Evolutionary conservation across 2,329 filamentous ascomycete genomes (phyloP).

Genomic region (Apiospora arundinis): DNA sequence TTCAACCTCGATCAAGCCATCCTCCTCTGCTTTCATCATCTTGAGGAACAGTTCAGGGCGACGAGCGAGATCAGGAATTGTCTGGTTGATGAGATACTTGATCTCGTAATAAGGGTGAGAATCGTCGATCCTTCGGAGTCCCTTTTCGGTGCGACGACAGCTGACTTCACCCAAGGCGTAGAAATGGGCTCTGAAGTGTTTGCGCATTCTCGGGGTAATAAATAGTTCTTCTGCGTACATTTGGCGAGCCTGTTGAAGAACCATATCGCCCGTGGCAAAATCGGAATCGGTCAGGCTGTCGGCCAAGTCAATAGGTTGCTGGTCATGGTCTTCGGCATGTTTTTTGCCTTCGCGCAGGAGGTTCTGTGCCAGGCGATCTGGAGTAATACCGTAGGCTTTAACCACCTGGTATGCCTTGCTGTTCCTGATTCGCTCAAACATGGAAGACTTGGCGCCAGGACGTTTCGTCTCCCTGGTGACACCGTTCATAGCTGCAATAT

Average conservation of each 20-base stretch:
- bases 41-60: slow-evolving; percentile 91
- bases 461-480: slow-evolving; percentile 74
- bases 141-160: slow-evolving; percentile 92
- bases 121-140: slow-evolving; percentile 90
- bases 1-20: slow-evolving; percentile 87
- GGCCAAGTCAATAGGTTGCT: slow-evolving; percentile 84
- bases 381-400: slow-evolving; percentile 85
- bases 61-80: slow-evolving; percentile 78
- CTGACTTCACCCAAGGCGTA: slow-evolving; percentile 86
- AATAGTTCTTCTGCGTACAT: slow-evolving; percentile 93
- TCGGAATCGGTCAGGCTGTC: slow-evolving; percentile 76
- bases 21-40: slow-evolving; percentile 97
- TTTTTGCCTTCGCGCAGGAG: slow-evolving; percentile 79
- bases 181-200: slow-evolving; percentile 81
- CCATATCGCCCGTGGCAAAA: slow-evolving; percentile 76
- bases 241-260: slow-evolving; percentile 79
- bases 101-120: slow-evolving; percentile 97
- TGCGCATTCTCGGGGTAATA: slow-evolving; percentile 86
- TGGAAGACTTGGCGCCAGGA: slow-evolving; percentile 79
- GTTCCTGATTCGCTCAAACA: slow-evolving; percentile 85
- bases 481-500: slow-evolving; percentile 70
- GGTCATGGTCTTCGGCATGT: slow-evolving; percentile 83
- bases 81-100: slow-evolving; percentile 93
- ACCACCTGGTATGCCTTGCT: slow-evolving; percentile 83
- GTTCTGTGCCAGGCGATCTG: slow-evolving; percentile 88